Conservation (phyloP, 2,329 filamentous ascomycete genomes). For the Talaromyces sp. region DNA sequence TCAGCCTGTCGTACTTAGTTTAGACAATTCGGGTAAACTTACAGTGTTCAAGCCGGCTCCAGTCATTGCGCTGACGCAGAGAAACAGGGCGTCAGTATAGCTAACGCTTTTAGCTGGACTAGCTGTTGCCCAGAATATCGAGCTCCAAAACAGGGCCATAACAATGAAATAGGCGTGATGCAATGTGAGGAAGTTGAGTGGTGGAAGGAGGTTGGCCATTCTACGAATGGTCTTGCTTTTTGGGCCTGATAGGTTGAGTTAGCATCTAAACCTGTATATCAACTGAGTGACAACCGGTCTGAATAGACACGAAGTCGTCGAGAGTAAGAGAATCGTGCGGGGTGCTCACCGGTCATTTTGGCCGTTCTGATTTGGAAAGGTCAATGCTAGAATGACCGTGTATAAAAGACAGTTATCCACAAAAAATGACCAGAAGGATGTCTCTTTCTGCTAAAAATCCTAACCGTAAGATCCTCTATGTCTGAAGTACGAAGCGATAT, state of each 20-base stretch:
- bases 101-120: conserved; percentile 48
- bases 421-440: background rate
- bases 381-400: background rate
- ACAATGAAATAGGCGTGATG: conserved; percentile 64
- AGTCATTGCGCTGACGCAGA: conserved; percentile 63
- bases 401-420: background rate
- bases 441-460: background rate
- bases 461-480: conserved; percentile 11
- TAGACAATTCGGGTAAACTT: conserved; percentile 25
- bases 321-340: background rate
- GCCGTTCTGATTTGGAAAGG: background rate
- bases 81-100: conserved; percentile 63
- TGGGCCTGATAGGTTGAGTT: background rate
- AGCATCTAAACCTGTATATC: background rate
- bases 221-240: conserved; percentile 17
- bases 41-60: conserved; percentile 62
- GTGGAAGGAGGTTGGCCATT: conserved; percentile 27
- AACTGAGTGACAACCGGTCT: background rate
- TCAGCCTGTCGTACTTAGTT: background rate
- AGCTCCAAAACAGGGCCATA: conserved; percentile 51
- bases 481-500: background rate
- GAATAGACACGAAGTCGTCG: background rate
- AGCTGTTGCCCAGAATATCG: conserved; percentile 56
- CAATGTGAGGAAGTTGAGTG: conserved; percentile 57
- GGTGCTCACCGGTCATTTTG: conserved; percentile 1